Conservation (phyloP, 192 early-diverging fungal genomes). For the Physocladia obscura region DNA sequence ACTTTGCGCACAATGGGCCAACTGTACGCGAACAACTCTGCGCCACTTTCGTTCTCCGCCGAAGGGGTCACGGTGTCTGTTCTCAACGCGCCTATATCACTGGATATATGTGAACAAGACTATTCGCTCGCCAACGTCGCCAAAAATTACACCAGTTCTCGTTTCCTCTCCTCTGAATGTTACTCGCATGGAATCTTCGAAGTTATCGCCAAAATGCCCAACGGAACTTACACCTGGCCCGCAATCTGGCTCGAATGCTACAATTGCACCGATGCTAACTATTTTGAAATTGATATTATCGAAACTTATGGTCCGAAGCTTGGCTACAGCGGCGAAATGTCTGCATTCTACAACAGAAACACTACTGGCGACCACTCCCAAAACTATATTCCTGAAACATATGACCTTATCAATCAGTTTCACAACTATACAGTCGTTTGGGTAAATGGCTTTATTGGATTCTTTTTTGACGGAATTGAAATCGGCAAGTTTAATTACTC, state of each 20-base stretch:
- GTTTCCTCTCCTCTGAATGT: not conserved
- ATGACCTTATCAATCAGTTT: not conserved
- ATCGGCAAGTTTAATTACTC: not conserved
- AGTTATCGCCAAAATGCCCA: not conserved
- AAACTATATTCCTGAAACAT: not conserved
- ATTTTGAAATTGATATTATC: conserved; percentile 2
- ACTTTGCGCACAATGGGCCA: no score
- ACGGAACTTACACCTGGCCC: not conserved
- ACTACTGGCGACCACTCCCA: not conserved
- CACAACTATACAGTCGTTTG: conserved; percentile 4
- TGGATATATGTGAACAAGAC: no score
- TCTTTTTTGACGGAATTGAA: not conserved
- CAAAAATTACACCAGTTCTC: not conserved
- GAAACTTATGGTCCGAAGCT: not conserved
- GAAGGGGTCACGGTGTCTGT: no score
- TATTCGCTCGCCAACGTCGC: no score
- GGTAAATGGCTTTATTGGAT: not conserved
- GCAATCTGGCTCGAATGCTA: conserved; percentile 10
- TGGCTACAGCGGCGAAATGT: not conserved
- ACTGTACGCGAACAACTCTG: no score
- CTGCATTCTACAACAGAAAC: not conserved
- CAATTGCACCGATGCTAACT: not conserved
- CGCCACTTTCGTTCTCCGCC: no score
- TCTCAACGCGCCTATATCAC: no score
- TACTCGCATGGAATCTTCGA: not conserved